Evolutionary conservation across 345 rosid genomes (phyloP), one percentile per base, ranked within the genome.

Genomic region (Viola odorata): DNA sequence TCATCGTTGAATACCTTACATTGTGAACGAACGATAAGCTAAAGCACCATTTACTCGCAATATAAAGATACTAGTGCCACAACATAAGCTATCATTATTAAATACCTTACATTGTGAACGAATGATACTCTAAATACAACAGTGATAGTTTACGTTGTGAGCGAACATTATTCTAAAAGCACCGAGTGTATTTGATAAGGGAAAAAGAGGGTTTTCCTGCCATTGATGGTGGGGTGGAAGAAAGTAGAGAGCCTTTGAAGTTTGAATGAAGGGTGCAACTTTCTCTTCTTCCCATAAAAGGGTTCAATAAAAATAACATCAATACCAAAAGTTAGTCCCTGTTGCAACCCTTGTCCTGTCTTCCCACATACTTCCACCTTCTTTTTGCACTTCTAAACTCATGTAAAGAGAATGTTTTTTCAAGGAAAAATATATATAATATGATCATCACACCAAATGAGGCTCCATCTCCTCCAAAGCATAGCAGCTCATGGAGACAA

Each of bases 381-480:
- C 51, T 47, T 61, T 37, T 7, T 54, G 57, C 58, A 56, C 68
- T 68, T 66, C 13, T 14, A 12, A 10, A 66, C 41, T 50, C 52
- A 41, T 41, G 58, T 53, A 64, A 54, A 62, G 65, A 50, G 74
- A 64, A 61, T 45, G 71, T 67, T 7, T 47, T 10, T 11, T 72
- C 51, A 69, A 51, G 57, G 45, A 40, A 47, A 1, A 42, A 37
- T 51, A 59, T 16, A 37, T 40, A 55, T 57, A 56, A 23, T 39
- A 57, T 37, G 17, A 62, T 62, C 38, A 55, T 57, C 71, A 73
- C 73, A 61, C 53, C 68, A 71, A 64, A 60, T 41, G 15, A 36
- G 63, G 66, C 69, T 61, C 32, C 70, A 53, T 63, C 66, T 61
- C 64, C 62, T 63, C 57, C 71, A 57, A 61, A 63, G 66, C 72